phyloP scores from a whole-genome alignment of 2,329 filamentous ascomycete genomes.

The Lecanicillium sp. region DNA sequence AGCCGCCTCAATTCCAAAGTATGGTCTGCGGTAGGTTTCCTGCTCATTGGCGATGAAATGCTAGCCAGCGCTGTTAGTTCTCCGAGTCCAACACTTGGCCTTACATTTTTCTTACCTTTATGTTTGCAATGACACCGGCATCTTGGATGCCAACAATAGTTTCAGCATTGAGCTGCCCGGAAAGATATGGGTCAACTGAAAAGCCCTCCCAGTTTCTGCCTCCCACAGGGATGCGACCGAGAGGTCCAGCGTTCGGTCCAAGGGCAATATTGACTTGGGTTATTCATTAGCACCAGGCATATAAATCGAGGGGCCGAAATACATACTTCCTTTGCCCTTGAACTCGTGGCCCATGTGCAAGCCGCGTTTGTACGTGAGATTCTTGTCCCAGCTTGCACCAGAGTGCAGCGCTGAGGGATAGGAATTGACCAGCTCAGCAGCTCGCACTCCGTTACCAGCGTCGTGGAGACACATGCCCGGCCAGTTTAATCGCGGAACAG shows the following conservation, averaged over 20 bases:
- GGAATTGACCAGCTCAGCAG: slow-evolving; percentile 38
- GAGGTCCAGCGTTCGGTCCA: slow-evolving; percentile 62
- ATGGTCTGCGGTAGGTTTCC: slow-evolving; percentile 38
- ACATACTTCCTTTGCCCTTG: slow-evolving; percentile 47
- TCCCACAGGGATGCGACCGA: slow-evolving; percentile 63
- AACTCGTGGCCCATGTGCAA: slow-evolving; percentile 50
- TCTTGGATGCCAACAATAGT: slow-evolving; percentile 70
- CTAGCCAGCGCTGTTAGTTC: slow-evolving; percentile 14
- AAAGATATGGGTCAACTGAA: slow-evolving; percentile 61
- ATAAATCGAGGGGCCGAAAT: neutral
- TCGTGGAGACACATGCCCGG: slow-evolving; percentile 42
- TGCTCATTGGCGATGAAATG: slow-evolving; percentile 57
- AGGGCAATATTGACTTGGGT: slow-evolving; percentile 55
- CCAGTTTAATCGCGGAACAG: slow-evolving; percentile 35
- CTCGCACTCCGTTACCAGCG: slow-evolving; percentile 40
- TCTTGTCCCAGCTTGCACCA: slow-evolving; percentile 46
- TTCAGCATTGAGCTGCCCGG: slow-evolving; percentile 62
- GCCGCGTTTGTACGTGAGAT: slow-evolving; percentile 42
- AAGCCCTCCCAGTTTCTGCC: slow-evolving; percentile 74
- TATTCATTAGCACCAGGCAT: neutral
- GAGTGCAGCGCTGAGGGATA: slow-evolving; percentile 40
- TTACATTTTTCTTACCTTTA: slow-evolving; percentile 44
- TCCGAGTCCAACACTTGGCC: no score
- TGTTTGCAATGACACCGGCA: slow-evolving; percentile 71
- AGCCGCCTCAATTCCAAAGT: slow-evolving; percentile 40